phyloP scores from a whole-genome alignment of 805 yeast species.

The Zygosaccharomyces siamensis region DNA sequence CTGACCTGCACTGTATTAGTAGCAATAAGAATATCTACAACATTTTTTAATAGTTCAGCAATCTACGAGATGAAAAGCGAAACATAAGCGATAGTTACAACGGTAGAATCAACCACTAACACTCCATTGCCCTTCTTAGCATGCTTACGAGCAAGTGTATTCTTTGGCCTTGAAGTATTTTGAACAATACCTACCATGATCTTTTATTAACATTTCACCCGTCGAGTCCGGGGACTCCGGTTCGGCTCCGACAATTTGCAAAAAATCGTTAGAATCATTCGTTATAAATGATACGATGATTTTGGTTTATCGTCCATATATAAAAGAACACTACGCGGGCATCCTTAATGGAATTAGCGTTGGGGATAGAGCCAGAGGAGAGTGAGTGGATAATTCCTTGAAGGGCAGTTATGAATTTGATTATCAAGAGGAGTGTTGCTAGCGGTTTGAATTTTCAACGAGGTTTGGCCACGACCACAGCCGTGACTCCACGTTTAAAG shows the following conservation, averaged over 20 bases:
- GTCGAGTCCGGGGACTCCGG: background rate
- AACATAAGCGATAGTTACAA: no score
- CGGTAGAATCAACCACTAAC: no score
- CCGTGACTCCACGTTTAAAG: slow-evolving; percentile 61
- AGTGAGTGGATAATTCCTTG: background rate
- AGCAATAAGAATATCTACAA: no score
- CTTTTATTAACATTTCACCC: background rate
- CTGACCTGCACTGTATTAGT: no score
- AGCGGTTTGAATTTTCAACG: slow-evolving; percentile 16
- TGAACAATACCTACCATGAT: no score
- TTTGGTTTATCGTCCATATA: background rate
- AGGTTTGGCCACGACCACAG: slow-evolving; percentile 34
- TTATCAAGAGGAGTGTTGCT: slow-evolving; percentile 8
- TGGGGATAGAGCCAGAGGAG: background rate
- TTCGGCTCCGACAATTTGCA: slow-evolving; percentile 7
- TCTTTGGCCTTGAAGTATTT: no score
- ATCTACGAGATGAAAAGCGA: no score
- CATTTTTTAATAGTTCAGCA: no score
- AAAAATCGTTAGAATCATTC: background rate
- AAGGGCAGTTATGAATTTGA: background rate
- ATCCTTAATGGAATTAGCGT: background rate
- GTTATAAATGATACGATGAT: background rate
- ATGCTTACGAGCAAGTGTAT: no score
- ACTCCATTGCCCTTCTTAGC: no score
- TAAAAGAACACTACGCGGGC: background rate